Conservation (phyloP, 352 stramenopile species). For the Pythium pyrilobum region DNA sequence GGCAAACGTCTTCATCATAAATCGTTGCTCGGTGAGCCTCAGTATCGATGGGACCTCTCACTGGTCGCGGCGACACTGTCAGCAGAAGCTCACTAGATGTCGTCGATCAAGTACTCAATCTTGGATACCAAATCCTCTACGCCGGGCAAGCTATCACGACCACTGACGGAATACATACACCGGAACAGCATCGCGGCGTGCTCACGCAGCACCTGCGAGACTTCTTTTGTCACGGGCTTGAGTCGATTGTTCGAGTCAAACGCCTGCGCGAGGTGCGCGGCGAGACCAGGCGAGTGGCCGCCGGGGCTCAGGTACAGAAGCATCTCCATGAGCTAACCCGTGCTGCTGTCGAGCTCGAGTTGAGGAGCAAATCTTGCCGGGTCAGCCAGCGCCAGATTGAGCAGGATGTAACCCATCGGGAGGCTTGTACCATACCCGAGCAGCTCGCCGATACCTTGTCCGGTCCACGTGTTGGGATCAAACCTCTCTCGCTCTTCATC, state of each 20-base stretch:
- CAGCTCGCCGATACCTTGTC: neutral
- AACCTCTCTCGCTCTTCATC: neutral
- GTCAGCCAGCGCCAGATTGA: conserved; percentile 13
- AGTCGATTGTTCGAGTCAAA: conserved; percentile 6
- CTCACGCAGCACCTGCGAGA: conserved; percentile 8
- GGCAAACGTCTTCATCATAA: too few species aligned
- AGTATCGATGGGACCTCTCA: too few species aligned
- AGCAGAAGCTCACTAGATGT: too few species aligned
- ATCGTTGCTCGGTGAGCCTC: too few species aligned
- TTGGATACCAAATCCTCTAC: too few species aligned
- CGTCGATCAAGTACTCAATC: too few species aligned
- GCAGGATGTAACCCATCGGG: conserved; percentile 9
- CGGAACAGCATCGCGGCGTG: conserved; percentile 15
- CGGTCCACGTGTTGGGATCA: neutral
- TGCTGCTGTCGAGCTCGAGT: neutral
- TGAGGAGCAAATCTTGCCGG: neutral
- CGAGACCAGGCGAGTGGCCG: neutral
- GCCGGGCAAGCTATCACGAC: too few species aligned
- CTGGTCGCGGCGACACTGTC: too few species aligned
- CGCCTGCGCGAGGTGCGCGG: neutral
- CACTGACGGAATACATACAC: too few species aligned
- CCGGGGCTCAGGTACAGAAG: neutral
- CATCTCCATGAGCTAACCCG: neutral
- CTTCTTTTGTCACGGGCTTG: conserved; percentile 7
- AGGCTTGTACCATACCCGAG: conserved; percentile 5